Conservation (phyloP, 2,329 filamentous ascomycete genomes). For the Anisogramma anomala region DNA sequence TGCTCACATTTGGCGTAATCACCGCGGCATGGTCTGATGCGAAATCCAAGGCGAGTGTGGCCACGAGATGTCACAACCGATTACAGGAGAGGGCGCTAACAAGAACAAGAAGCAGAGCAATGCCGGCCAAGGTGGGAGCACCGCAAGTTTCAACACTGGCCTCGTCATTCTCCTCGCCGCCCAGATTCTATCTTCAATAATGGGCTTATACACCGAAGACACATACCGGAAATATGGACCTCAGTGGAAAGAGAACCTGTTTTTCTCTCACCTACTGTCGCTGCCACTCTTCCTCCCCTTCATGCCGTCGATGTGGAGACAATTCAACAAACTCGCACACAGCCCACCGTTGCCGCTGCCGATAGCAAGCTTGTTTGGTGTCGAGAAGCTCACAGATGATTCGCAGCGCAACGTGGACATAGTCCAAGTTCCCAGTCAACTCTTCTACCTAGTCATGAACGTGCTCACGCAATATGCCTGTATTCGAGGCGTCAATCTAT, state of each 20-base stretch:
- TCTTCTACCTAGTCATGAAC: slow-evolving; percentile 61
- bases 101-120: slow-evolving; percentile 19
- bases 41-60: slow-evolving; percentile 57
- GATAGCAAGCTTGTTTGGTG: slow-evolving; percentile 22
- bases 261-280: slow-evolving; percentile 75
- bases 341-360: slow-evolving; percentile 50
- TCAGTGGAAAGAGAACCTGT: slow-evolving; percentile 91
- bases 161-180: slow-evolving; percentile 76
- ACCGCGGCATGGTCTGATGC: slow-evolving; percentile 85
- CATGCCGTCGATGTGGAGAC: slow-evolving; percentile 49
- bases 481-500: slow-evolving; percentile 90
- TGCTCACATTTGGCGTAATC: slow-evolving; percentile 79
- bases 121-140: slow-evolving; percentile 19
- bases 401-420: slow-evolving; percentile 28
- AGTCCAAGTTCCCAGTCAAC: slow-evolving; percentile 51
- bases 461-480: slow-evolving; percentile 88
- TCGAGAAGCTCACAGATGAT: slow-evolving; percentile 25
- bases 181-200: slow-evolving; percentile 81
- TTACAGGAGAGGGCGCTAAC: slow-evolving; percentile 17
- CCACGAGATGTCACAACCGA: neutral
- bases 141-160: slow-evolving; percentile 48
- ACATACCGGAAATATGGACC: slow-evolving; percentile 78
- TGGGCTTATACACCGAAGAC: slow-evolving; percentile 90
- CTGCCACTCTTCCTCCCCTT: slow-evolving; percentile 68
- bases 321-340: slow-evolving; percentile 50